These are phyloP conservation scores for Fusarium foetens DNA, from an alignment of 2,329 filamentous ascomycete genomes.

Conservation along the genomic window DNA sequence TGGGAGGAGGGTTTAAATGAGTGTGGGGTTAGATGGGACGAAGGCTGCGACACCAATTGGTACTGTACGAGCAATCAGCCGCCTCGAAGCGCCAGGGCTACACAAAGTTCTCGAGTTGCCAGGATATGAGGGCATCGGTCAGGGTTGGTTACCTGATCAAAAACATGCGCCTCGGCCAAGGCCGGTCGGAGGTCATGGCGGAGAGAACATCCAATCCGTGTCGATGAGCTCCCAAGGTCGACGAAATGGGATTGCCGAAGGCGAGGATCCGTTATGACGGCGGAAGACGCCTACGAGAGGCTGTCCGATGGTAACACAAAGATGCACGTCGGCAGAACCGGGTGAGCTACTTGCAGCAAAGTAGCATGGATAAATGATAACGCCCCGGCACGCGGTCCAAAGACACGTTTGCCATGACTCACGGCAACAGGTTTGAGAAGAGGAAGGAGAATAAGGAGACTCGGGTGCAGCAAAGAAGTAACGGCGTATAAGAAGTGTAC, in stretches of 20 bases:
- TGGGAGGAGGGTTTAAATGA: slow-evolving; percentile 39
- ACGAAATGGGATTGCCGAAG: slow-evolving; percentile 31
- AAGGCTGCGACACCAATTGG: slow-evolving; percentile 38
- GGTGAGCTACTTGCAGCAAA: slow-evolving; percentile 25
- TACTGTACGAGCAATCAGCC: slow-evolving; percentile 40
- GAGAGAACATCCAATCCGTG: slow-evolving; percentile 12
- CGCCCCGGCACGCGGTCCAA: slow-evolving; percentile 15
- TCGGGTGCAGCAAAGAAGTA: not conserved
- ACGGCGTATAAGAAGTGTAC: not conserved
- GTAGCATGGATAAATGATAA: slow-evolving; percentile 25
- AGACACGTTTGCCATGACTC: slow-evolving; percentile 18
- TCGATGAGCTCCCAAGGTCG: slow-evolving; percentile 8
- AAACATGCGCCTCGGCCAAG: slow-evolving; percentile 27
- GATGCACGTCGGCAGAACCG: slow-evolving; percentile 35
- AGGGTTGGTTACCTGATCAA: slow-evolving; percentile 38
- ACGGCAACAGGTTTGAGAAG: slow-evolving; percentile 3
- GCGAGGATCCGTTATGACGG: slow-evolving; percentile 30
- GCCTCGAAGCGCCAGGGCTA: slow-evolving; percentile 38
- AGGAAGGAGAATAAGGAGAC: slow-evolving; percentile 5
- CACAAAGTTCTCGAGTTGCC: slow-evolving; percentile 37
- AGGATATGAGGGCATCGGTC: slow-evolving; percentile 25
- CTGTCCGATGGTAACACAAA: slow-evolving; percentile 41
- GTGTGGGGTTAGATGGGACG: slow-evolving; percentile 44
- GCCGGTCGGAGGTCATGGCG: slow-evolving; percentile 20
- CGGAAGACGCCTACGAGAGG: slow-evolving; percentile 29